Evolutionary conservation across 23 red algal species (phyloP), one percentile per base, ranked within the genome.

Genomic region (Gracilaria vermiculophylla): DNA sequence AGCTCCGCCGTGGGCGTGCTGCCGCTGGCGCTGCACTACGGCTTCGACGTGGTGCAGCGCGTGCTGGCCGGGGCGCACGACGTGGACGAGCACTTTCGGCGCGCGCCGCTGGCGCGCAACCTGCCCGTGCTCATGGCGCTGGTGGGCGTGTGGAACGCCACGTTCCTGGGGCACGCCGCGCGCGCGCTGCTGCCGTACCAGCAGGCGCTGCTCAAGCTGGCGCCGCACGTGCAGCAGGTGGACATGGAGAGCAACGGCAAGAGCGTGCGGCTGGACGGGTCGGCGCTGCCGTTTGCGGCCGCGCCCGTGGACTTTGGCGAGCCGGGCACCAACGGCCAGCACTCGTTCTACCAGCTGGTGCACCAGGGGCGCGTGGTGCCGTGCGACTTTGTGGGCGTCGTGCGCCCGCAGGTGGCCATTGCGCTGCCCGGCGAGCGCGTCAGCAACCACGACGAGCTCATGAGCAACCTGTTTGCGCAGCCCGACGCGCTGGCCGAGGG

Each of bases 211-310:
- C 82, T 99, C 16, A 95, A 93, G 49, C 67, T 99, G 37, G 90
- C 97, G 14, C 90, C 97, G 49, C 97, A 99, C 78, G 94, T 99
- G 5, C 97, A 99, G 62, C 97, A 99, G 77, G 93, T 99, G 25
- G 97, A 99, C 80, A 99, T 99, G 97, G 97, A 99, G 60, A 93
- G 88, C 82, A 99, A 99, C 61, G 97, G 97, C 76, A 99, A 99
- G 83, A 53, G 91, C 21, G 97, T 99, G 39, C 50, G 67, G 21
- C 56, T 99, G 31, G 90, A 95, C 71, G 97, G 97, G n/a, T 77
- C 69, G 45, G 44, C 47, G 29, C 69, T 99, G 54, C 42, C 83
- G 39, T 14, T 76, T 3, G 62, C 52, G 29, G 87, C 91, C 0
- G 97, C 93, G 11, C 86, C 84, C 43, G 60, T 99, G 0, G 85